Evolutionary conservation across 1,284 basidiomycete species (phyloP).

Genomic region (Fistulinella cinereoalba): DNA sequence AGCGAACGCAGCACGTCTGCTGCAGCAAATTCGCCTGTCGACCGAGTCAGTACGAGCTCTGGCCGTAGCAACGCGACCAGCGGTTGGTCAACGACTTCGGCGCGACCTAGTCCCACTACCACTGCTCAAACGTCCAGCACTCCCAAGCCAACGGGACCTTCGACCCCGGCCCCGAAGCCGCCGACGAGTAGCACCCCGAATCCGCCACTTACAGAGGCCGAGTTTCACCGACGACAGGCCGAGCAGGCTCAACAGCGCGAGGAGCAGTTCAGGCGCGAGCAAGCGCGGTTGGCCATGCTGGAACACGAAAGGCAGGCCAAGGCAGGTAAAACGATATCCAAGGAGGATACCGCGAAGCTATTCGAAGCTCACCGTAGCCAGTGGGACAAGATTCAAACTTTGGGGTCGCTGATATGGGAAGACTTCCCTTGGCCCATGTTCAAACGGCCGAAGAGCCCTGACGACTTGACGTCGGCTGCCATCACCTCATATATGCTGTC

Average conservation of each 20-base stretch:
- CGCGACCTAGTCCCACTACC: constrained; percentile 32
- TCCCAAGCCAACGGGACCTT: constrained; percentile 28
- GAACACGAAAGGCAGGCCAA: constrained; percentile 45
- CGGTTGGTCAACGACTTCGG: constrained; percentile 33
- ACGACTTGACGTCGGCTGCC: constrained; percentile 54
- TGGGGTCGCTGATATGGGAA: constrained; percentile 45
- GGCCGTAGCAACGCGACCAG: constrained; percentile 24
- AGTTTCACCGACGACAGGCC: constrained; percentile 55
- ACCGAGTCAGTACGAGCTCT: constrained; percentile 28
- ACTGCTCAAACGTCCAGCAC: constrained; percentile 33
- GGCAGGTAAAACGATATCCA: constrained; percentile 45
- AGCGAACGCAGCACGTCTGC: constrained; percentile 21
- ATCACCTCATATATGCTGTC: constrained; percentile 61
- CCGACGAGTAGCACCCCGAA: constrained; percentile 16
- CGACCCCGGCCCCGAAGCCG: constrained; percentile 24
- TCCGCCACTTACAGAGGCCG: constrained; percentile 41
- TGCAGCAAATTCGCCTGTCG: constrained; percentile 25
- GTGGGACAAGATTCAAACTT: constrained; percentile 49
- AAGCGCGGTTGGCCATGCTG: constrained; percentile 43
- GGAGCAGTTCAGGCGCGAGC: constrained; percentile 57
- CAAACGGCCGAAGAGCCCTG: constrained; percentile 49
- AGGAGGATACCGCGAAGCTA: constrained; percentile 50
- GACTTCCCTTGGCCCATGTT: constrained; percentile 72
- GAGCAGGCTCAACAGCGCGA: constrained; percentile 55
- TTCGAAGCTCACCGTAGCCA: constrained; percentile 56